These are phyloP conservation scores for Pyronema domesticum DNA, from an alignment of 495 filamentous ascomycete genomes.

Conservation along the genomic window DNA sequence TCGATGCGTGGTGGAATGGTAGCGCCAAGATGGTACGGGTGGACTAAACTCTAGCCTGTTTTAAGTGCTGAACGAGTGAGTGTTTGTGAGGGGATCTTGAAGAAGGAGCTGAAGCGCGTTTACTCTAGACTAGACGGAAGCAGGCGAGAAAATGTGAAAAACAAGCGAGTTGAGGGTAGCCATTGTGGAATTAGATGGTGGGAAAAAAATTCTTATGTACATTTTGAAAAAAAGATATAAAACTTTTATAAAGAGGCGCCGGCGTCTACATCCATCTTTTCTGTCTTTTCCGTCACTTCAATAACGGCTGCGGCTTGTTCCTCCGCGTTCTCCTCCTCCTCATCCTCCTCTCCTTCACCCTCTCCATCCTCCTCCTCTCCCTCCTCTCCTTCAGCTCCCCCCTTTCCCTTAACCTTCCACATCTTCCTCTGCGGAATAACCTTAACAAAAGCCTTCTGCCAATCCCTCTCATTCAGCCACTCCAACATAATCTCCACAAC, in stretches of 20 bases:
- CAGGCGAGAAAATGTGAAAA: background rate
- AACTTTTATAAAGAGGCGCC: too few species aligned
- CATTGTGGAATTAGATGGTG: background rate
- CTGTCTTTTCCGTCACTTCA: background rate
- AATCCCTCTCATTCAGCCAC: constrained; percentile 77
- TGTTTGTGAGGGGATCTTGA: background rate
- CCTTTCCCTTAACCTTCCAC: constrained; percentile 34
- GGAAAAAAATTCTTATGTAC: background rate
- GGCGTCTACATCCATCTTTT: background rate
- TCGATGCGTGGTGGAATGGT: background rate
- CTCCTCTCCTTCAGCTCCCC: constrained; percentile 12
- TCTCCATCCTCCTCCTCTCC: constrained; percentile 20
- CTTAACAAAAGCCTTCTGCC: constrained; percentile 71
- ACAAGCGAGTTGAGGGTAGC: background rate
- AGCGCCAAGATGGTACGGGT: background rate
- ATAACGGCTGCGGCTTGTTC: constrained; percentile 2
- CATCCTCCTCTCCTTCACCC: constrained; percentile 16
- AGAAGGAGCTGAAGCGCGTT: background rate
- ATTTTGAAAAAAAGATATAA: background rate
- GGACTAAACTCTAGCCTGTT: background rate
- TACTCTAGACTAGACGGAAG: background rate
- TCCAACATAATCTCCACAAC: constrained; percentile 89
- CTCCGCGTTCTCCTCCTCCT: constrained; percentile 23
- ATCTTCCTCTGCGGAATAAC: constrained; percentile 78
- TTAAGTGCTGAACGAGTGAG: background rate